phyloP scores from a whole-genome alignment of 805 yeast genomes.

The Candida insectorum region DNA sequence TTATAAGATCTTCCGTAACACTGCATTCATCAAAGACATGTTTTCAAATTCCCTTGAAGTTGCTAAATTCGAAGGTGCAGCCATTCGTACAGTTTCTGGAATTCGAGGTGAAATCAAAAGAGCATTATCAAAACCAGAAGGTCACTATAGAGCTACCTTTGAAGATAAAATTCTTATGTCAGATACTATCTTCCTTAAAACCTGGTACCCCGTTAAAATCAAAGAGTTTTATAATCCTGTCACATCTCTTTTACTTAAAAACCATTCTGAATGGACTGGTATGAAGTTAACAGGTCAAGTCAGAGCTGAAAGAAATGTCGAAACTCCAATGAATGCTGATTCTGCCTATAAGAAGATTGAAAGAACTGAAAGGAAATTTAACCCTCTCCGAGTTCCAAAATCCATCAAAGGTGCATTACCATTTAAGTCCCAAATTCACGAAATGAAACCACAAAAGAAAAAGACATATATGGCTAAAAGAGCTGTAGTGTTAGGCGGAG shows the following conservation, averaged over 20 bases:
- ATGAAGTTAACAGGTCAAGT: constrained; percentile 95
- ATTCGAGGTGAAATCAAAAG: constrained; percentile 96
- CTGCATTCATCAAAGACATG: constrained; percentile 98
- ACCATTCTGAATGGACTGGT: constrained; percentile 91
- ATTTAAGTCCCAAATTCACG: constrained; percentile 84
- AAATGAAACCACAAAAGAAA: constrained; percentile 84
- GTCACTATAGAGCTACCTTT: constrained; percentile 92
- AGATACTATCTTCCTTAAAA: constrained; percentile 83
- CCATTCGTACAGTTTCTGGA: constrained; percentile 94
- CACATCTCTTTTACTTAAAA: constrained; percentile 73
- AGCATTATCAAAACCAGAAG: constrained; percentile 91
- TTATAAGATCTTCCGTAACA: constrained; percentile 86
- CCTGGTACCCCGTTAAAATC: constrained; percentile 95
- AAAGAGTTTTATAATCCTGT: constrained; percentile 95
- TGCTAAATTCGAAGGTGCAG: constrained; percentile 97
- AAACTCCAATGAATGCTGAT: constrained; percentile 55
- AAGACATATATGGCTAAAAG: constrained; percentile 80
- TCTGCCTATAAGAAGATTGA: constrained; percentile 68
- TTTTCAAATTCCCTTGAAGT: constrained; percentile 88
- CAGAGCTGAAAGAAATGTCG: constrained; percentile 68
- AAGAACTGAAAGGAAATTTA: constrained; percentile 80
- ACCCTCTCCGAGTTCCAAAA: constrained; percentile 83
- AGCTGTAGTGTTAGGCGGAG: constrained; percentile 90
- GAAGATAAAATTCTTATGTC: constrained; percentile 92
- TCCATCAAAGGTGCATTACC: constrained; percentile 76